Base-by-base conservation (phyloP, 164 flowering plant species). In the Akebia trifoliata region DNA sequence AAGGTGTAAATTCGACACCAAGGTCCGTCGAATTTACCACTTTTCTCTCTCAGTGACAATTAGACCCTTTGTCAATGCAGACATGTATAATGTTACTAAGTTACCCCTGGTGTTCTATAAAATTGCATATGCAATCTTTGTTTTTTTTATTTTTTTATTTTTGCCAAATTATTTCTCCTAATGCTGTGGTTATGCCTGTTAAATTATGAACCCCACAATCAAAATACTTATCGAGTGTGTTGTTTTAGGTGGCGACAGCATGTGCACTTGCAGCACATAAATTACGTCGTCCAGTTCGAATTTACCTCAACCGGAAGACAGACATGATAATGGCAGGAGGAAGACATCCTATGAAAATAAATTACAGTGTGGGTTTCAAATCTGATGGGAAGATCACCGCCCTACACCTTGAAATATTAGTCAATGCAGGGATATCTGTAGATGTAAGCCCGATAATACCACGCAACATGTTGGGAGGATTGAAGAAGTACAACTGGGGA, bases 261-360 rank as follows among this genome's bases (percentile, higher is more conserved):
- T 86, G 96, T 76, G 96, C 96, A 24, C 81, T 91, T 69, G 96
- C 92, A 59, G 88, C 96, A 30, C 62, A 91, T 62, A 83, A 82
- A 60, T 69, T 92, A 60, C 62, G 57, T 0, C 79, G 83, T 44
- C 96, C 96, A 6, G 96, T 88, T 30, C 71, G 93, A 57, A 69
- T 58, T 24, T 92, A 86, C 65, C 70, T 88, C 17, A 77, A 83
- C 45, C 83, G 95, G 37, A 82, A 82, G 76, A 81, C 89, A 24
- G 98, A 86, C 69, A 88, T 92, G 96, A 76, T 85, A 62, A 78
- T 79, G 73, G 72, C 82, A 14, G 96, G 94, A 68, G 98, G 96
- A 76, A 73, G 98, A 50, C 95, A 91, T 68, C 98, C 98, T 31
- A 84, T 86, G 90, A 78, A 88, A 59, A 65, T 88, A 69, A 82